A percentile compares a stretch with the other conserved stretches of the same genome.
Evolutionary conservation across 805 yeast genomes (phyloP).

Genomic region (Hermanozyma aechmeae): DNA sequence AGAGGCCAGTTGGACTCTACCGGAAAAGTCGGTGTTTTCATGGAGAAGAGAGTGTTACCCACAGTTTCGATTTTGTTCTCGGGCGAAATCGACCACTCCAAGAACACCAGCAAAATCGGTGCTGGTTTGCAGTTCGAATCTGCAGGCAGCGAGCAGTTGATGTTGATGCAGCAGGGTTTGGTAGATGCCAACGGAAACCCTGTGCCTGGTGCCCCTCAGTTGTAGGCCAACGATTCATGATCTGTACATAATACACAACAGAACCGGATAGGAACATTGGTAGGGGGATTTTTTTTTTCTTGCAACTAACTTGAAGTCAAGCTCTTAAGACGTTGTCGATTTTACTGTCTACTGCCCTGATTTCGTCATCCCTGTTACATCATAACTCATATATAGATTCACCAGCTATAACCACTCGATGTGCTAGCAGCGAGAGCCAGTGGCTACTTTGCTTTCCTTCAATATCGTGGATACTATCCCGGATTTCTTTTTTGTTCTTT

Average conservation of each 20-base stretch:
- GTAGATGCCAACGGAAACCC: constrained; percentile 81
- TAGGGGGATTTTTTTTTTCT: too few relatives aligned
- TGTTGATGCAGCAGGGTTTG: constrained; percentile 85
- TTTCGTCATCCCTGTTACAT: too few relatives aligned
- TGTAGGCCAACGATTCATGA: constrained; percentile 17
- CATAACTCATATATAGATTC: too few relatives aligned
- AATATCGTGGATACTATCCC: too few relatives aligned
- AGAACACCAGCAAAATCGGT: constrained; percentile 69
- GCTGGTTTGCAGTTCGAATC: constrained; percentile 93
- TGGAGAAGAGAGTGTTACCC: constrained; percentile 91
- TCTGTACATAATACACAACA: too few relatives aligned
- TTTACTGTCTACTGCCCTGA: too few relatives aligned
- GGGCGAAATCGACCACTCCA: constrained; percentile 85
- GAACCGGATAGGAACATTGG: too few relatives aligned
- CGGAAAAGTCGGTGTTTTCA: constrained; percentile 84
- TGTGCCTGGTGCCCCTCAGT: constrained; percentile 67
- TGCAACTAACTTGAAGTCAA: too few relatives aligned
- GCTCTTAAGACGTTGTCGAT: too few relatives aligned
- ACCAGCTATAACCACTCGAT: too few relatives aligned
- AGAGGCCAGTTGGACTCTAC: constrained; percentile 88
- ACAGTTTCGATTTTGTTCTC: constrained; percentile 80
- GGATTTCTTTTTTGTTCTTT: constrained; percentile 1
- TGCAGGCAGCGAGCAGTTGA: constrained; percentile 87
- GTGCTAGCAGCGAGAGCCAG: too few relatives aligned
- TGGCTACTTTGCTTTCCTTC: too few relatives aligned